A percentile compares a stretch with the other conserved stretches of the same genome.
Evolutionary conservation across 176 grass and related monocot species (phyloP).

Genomic region (Chrysopogon serrulatus): DNA sequence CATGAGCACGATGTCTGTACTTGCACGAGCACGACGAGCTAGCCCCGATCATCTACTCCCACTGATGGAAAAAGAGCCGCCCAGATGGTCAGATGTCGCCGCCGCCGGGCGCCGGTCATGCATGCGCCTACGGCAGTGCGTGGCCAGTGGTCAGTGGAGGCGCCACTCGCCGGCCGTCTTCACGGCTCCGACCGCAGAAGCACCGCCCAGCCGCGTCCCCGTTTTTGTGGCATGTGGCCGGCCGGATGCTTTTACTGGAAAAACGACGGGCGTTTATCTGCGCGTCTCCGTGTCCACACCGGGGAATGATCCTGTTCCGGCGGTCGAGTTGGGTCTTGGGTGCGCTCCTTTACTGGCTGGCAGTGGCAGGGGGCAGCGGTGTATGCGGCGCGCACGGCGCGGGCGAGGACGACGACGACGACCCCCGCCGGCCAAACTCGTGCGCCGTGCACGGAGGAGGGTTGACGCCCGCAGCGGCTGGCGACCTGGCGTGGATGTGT

Average conservation of each 20-base stretch:
- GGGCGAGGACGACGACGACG: background rate
- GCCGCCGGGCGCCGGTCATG: background rate
- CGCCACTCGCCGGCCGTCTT: background rate
- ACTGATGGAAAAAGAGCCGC: background rate
- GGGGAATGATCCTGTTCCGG: background rate
- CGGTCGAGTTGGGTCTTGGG: background rate
- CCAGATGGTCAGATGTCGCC: background rate
- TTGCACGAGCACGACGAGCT: background rate
- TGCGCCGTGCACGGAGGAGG: conserved; percentile 8
- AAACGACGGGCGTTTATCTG: background rate
- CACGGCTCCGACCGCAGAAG: background rate
- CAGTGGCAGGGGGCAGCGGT: background rate
- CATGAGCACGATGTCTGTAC: background rate
- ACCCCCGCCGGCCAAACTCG: conserved; percentile 3
- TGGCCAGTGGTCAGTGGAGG: too few species aligned
- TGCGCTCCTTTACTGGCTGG: background rate
- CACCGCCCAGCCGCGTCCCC: background rate
- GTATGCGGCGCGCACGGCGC: background rate
- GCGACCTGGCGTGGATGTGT: background rate
- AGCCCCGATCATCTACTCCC: background rate
- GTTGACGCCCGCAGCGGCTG: background rate
- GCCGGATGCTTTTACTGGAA: background rate
- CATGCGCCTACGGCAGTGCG: background rate
- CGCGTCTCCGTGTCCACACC: background rate
- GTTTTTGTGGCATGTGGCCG: background rate